A percentile compares a stretch with the other conserved stretches of the same genome.
Conservation (phyloP, 495 filamentous ascomycete genomes). For the Darksidea phi region DNA sequence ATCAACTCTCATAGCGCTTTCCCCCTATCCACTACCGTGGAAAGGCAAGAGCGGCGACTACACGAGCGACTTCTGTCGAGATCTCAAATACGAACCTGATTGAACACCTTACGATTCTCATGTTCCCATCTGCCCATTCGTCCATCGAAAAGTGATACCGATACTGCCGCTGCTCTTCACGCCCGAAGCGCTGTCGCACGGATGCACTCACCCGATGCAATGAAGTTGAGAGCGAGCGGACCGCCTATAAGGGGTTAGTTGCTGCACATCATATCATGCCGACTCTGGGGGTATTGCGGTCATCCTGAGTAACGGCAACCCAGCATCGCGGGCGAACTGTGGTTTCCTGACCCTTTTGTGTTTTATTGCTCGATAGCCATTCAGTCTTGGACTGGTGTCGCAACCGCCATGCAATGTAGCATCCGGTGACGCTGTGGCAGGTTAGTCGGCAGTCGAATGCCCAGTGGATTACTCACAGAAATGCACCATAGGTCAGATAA, state of each 20-base stretch:
- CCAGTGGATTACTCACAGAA: conserved; percentile 55
- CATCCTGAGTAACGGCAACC: too few relatives aligned
- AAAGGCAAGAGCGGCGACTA: not conserved
- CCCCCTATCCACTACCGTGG: not conserved
- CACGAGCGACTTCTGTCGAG: conserved; percentile 22
- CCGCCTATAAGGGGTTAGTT: conserved; percentile 50
- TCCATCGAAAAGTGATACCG: conserved; percentile 39
- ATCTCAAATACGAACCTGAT: conserved; percentile 39
- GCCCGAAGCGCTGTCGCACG: conserved; percentile 11
- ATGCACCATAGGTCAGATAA: conserved; percentile 68
- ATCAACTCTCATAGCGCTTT: conserved; percentile 6
- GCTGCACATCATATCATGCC: not conserved
- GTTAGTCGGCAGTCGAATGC: conserved; percentile 2
- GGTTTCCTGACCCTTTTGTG: conserved; percentile 66
- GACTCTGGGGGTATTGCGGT: not conserved
- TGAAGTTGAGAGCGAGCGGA: conserved; percentile 76
- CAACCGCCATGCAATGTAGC: conserved; percentile 65
- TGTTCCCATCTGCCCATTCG: not conserved
- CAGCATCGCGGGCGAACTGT: too few relatives aligned
- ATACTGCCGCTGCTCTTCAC: conserved; percentile 43
- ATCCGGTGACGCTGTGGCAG: conserved; percentile 57
- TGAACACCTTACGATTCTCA: conserved; percentile 16
- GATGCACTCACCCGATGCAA: conserved; percentile 74
- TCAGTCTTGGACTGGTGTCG: conserved; percentile 67
- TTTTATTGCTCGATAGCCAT: conserved; percentile 67